Evolutionary conservation across 169 alveolate genomes (phyloP), one percentile per base, ranked within the genome.

Genomic region (Babesia caballi): DNA sequence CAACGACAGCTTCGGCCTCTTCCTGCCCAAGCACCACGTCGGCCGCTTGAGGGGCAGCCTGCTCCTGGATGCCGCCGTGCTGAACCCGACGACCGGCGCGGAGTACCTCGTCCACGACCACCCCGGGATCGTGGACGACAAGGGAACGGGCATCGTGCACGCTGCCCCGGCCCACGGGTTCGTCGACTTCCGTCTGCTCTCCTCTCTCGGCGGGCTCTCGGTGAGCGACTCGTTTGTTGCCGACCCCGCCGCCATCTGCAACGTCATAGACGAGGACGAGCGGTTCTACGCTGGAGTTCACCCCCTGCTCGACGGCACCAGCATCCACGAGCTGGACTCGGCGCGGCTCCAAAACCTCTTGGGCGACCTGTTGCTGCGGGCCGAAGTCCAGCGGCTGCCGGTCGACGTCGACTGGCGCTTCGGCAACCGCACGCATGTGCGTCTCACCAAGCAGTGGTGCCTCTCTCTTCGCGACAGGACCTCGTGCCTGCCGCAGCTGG

Each of bases 81-180:
- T 30, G 15, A 66, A 81, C 60, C 88, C 88, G 46, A 46, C 71
- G 0, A 60, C 70, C 17, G 81, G 59, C 9, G 49, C 27, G 0
- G 42, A 41, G 17, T 81, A 60, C 46, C 47, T 15, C n/a, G 74
- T 81, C 14, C 54, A 71, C 56, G 76, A 50, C 32, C 77, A 69
- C 21, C 40, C 7, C 11, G 67, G 67, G 8, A 57, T 78, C 3
- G 6, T 67, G 15, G 40, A 38, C 8, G 66, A 52, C 50, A 53
- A 52, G 25, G 78, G 78, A 15, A 81, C 88, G 6, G 88, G 88
- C 14, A 81, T 81, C 40, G 67, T 81, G 15, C 88, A 81, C 57
- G 49, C 71, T 14, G 59, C 78, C 3, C 84, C 84, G 25, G 88
- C 88, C 9, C 88, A 81, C 51, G 81, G 81, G 11, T 21, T 70